Conservation (phyloP, 164 flowering plant species). For the Piper longum region DNA sequence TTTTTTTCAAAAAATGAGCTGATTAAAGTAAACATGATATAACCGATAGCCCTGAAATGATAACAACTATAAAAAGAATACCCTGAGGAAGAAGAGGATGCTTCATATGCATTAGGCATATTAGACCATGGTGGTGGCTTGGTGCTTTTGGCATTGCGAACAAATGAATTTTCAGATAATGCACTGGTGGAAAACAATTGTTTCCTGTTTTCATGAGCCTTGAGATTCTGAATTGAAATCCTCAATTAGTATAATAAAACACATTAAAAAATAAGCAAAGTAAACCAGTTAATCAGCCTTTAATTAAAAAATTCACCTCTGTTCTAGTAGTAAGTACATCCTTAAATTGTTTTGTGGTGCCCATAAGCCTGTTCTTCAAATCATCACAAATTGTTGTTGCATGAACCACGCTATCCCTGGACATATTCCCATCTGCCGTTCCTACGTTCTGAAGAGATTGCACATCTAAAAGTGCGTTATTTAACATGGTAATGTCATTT, state of each 20-base stretch:
- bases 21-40: not conserved
- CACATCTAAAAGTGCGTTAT: slow-evolving; percentile 52
- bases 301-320: slow-evolving; percentile 26
- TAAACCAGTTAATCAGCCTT: not conserved
- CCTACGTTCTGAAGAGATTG: slow-evolving; percentile 56
- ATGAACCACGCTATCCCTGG: slow-evolving; percentile 59
- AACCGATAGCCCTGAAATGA: not conserved
- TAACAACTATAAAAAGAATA: slow-evolving; percentile 13
- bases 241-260: not conserved
- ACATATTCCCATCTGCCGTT: slow-evolving; percentile 43
- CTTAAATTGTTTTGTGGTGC: slow-evolving; percentile 68
- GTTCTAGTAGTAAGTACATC: slow-evolving; percentile 70
- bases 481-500: slow-evolving; percentile 57
- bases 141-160: slow-evolving; percentile 23
- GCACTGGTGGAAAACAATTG: slow-evolving; percentile 65
- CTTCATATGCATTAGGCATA: slow-evolving; percentile 29
- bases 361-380: slow-evolving; percentile 67
- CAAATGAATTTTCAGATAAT: slow-evolving; percentile 43
- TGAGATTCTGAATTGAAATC: slow-evolving; percentile 44
- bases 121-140: slow-evolving; percentile 84
- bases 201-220: slow-evolving; percentile 80
- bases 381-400: slow-evolving; percentile 75
- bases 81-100: slow-evolving; percentile 27
- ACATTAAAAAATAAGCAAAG: not conserved
- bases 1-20: not conserved